Conservation (phyloP, 345 rosid species). For the Bretschneidera sinensis region DNA sequence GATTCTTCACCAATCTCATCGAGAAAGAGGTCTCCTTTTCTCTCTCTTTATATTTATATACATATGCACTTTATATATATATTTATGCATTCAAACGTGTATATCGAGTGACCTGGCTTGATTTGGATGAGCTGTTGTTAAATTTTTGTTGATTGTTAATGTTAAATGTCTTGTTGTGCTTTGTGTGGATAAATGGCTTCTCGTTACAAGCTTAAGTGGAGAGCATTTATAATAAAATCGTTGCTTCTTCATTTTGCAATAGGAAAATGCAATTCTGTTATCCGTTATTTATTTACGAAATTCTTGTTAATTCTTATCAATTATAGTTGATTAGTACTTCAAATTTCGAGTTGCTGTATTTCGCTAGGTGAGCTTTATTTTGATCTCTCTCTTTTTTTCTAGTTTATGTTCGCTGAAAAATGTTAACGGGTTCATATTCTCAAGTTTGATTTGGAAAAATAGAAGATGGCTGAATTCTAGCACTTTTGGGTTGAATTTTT, state of each 20-base stretch:
- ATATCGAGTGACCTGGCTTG: not conserved
- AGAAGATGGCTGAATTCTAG: not conserved
- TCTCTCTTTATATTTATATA: not conserved
- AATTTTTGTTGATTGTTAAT: not conserved
- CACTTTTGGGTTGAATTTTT: not conserved
- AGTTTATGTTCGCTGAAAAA: no score
- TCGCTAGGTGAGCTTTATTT: not conserved
- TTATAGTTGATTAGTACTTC: not conserved
- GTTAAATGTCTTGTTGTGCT: not conserved
- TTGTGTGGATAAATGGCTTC: no score
- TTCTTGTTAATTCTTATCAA: no score
- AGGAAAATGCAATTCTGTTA: no score
- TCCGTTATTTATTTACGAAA: no score
- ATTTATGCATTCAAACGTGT: no score
- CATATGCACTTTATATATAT: no score
- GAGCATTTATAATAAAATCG: no score
- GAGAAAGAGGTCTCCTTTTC: conserved; percentile 61
- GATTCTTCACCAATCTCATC: conserved; percentile 78
- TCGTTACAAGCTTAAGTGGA: no score
- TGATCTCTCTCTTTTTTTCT: not conserved
- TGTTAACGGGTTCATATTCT: no score
- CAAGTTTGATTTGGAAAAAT: no score
- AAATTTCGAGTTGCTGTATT: not conserved
- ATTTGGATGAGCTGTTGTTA: not conserved
- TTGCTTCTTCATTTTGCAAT: no score